These are phyloP conservation scores for Trichoderma atroviride DNA, from an alignment of 2,329 filamentous ascomycete genomes.

Conservation along the genomic window DNA sequence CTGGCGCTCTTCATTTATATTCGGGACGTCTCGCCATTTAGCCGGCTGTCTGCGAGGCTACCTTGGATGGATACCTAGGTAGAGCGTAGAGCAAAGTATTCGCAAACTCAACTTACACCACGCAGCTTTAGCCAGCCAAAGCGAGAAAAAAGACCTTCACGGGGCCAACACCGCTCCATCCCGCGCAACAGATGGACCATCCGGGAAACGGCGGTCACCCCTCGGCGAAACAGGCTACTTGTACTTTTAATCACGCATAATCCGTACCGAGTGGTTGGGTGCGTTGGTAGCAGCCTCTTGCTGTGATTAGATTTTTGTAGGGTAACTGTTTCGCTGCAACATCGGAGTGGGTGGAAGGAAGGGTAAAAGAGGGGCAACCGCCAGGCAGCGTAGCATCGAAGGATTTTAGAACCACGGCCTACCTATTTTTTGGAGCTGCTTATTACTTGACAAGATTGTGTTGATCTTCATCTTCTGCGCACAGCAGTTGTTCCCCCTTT, in stretches of 20 bases:
- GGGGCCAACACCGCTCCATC: background rate
- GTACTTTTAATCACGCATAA: constrained; percentile 22
- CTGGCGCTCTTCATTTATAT: background rate
- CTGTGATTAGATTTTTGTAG: background rate
- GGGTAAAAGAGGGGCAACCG: constrained; percentile 24
- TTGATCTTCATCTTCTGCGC: background rate
- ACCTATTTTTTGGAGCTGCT: background rate
- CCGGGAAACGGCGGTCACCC: background rate
- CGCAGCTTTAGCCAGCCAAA: background rate
- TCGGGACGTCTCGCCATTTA: background rate
- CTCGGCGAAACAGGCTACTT: background rate
- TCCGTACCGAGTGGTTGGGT: constrained; percentile 17
- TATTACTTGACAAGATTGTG: background rate
- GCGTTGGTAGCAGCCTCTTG: background rate
- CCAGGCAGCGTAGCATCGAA: constrained; percentile 6
- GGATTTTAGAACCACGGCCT: background rate
- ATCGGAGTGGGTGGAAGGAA: constrained; percentile 6
- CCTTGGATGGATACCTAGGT: background rate
- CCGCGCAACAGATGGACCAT: background rate
- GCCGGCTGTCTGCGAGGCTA: background rate
- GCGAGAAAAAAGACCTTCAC: background rate
- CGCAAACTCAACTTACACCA: too few relatives aligned
- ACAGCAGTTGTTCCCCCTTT: background rate
- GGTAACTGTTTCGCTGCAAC: constrained; percentile 22
- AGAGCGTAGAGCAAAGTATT: too few relatives aligned